Evolutionary conservation across 2,329 filamentous ascomycete species (phyloP).

Genomic region (Anthostomella pinea): DNA sequence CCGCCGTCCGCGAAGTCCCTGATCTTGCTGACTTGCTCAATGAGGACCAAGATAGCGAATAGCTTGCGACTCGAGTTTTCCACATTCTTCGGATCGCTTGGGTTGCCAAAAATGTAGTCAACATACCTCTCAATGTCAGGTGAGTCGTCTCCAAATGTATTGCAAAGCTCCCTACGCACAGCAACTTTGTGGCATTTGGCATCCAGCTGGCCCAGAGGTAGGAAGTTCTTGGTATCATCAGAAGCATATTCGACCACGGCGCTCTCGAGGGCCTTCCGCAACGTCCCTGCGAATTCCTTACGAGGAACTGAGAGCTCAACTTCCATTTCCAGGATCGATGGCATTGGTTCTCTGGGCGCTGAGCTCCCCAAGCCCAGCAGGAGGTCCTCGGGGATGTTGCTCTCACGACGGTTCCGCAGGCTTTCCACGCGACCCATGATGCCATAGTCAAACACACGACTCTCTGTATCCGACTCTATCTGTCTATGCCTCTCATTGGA

Average conservation of each 20-base stretch:
- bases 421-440: conserved; percentile 3
- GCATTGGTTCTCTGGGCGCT: too few species aligned
- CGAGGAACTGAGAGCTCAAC: too few species aligned
- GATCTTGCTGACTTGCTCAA: conserved; percentile 1
- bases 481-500: conserved; percentile 1
- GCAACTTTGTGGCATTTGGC: conserved; percentile 3
- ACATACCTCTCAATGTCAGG: conserved; percentile 2
- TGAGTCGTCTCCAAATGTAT: conserved; percentile 1
- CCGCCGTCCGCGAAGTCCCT: conserved; percentile 3
- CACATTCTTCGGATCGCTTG: neutral
- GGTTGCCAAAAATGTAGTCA: conserved; percentile 6
- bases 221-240: conserved; percentile 5
- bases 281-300: neutral
- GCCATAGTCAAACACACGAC: conserved; percentile 7
- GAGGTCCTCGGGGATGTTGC: too few species aligned
- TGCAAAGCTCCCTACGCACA: conserved; percentile 3
- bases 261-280: neutral
- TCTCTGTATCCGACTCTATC: conserved; percentile 4
- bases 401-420: too few species aligned
- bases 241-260: conserved; percentile 2
- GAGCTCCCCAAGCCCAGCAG: too few species aligned
- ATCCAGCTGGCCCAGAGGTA: conserved; percentile 7
- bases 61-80: conserved; percentile 8
- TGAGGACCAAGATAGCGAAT: conserved; percentile 11
- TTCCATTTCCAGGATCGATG: too few species aligned